A percentile compares a stretch with the other conserved stretches of the same genome.
These are phyloP conservation scores for Hibiscus syriacus DNA, from an alignment of 345 rosid species.

Conservation along the genomic window DNA sequence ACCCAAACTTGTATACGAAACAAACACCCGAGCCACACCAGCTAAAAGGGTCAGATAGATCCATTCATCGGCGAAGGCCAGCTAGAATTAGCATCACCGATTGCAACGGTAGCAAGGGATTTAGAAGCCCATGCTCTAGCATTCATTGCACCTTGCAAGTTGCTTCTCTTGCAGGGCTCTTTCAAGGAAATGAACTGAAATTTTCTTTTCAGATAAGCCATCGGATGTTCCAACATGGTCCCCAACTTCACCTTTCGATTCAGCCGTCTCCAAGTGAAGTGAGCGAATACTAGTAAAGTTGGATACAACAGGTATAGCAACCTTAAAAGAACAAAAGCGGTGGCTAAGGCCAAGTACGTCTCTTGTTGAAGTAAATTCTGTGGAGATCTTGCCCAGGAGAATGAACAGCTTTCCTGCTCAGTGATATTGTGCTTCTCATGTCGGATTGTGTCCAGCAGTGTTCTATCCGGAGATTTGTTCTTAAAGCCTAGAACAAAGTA, in stretches of 20 bases:
- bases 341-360: constrained; percentile 71
- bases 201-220: constrained; percentile 44
- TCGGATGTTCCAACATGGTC: constrained; percentile 58
- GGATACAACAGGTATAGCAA: constrained; percentile 53
- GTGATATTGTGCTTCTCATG: constrained; percentile 33
- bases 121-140: constrained; percentile 44
- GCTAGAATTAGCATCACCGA: constrained; percentile 42
- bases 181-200: constrained; percentile 46
- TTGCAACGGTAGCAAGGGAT: constrained; percentile 70
- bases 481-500: constrained; percentile 38
- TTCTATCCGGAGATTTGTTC: constrained; percentile 32
- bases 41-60: constrained; percentile 17
- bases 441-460: constrained; percentile 30
- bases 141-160: constrained; percentile 85
- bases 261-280: constrained; percentile 43
- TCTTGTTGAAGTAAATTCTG: constrained; percentile 78
- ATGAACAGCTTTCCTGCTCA: constrained; percentile 78
- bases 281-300: constrained; percentile 29
- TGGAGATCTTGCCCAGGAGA: constrained; percentile 96
- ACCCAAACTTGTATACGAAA: background rate
- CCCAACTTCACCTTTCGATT: constrained; percentile 38
- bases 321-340: constrained; percentile 58
- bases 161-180: constrained; percentile 67
- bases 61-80: constrained; percentile 29
- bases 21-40: background rate